Conservation (phyloP, 345 rosid genomes). For the Trapa bicornis region DNA sequence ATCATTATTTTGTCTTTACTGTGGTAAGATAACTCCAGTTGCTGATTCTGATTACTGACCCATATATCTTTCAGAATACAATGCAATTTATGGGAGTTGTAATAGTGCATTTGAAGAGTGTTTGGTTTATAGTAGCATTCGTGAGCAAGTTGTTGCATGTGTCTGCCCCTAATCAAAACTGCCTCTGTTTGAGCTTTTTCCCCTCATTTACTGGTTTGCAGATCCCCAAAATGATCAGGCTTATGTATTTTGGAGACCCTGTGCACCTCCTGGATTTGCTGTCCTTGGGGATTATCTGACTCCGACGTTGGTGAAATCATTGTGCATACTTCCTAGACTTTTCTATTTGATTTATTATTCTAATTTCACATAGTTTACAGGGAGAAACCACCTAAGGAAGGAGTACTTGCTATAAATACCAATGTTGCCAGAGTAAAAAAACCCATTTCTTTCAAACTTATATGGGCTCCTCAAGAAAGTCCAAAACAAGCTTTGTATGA, state of each 20-base stretch:
- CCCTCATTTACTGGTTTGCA: constrained; percentile 22
- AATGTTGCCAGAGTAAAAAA: constrained; percentile 68
- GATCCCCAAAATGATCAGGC: constrained; percentile 49
- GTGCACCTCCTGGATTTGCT: constrained; percentile 92
- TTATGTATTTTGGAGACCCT: constrained; percentile 85
- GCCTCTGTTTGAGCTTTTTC: background rate
- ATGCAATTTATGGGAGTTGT: background rate
- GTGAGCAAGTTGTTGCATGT: background rate
- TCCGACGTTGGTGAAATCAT: constrained; percentile 52
- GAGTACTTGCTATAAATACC: constrained; percentile 78
- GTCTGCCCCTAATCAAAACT: background rate
- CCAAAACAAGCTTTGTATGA: constrained; percentile 20
- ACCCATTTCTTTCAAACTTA: constrained; percentile 60
- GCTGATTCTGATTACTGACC: background rate
- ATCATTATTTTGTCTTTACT: background rate
- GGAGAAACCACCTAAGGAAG: constrained; percentile 95
- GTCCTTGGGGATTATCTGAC: constrained; percentile 91
- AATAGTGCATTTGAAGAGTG: background rate
- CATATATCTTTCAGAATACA: no score
- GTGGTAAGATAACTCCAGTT: no score
- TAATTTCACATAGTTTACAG: constrained; percentile 34
- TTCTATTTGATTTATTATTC: constrained; percentile 4
- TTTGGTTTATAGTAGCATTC: background rate
- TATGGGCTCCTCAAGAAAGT: constrained; percentile 52
- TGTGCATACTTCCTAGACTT: constrained; percentile 8